Evolutionary conservation across 495 filamentous ascomycete genomes (phyloP).

Genomic region (Penicillium lagena): DNA sequence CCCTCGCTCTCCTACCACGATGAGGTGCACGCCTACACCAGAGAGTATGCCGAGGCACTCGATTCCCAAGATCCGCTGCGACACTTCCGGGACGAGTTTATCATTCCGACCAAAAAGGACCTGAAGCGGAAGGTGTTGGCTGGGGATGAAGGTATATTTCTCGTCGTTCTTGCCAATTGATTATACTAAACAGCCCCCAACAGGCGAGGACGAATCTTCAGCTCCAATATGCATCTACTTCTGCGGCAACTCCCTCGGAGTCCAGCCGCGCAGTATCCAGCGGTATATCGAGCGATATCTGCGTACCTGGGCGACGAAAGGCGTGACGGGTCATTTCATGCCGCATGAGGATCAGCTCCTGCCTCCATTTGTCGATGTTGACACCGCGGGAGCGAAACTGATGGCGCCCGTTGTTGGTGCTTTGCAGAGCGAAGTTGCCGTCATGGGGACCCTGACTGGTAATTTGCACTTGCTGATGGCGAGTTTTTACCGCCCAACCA

Average conservation of each 20-base stretch:
- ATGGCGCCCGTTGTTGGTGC: constrained; percentile 89
- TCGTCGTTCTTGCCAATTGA: not conserved
- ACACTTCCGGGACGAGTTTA: constrained; percentile 68
- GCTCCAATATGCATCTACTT: constrained; percentile 66
- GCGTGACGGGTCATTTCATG: constrained; percentile 90
- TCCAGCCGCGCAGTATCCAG: constrained; percentile 71
- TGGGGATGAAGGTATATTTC: constrained; percentile 25
- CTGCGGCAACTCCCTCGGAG: constrained; percentile 93
- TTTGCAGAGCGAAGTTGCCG: constrained; percentile 67
- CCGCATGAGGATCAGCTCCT: constrained; percentile 69
- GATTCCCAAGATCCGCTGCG: constrained; percentile 66
- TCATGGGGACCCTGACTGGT: constrained; percentile 90
- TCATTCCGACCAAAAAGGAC: constrained; percentile 75
- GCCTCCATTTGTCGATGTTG: constrained; percentile 75
- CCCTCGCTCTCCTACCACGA: constrained; percentile 30
- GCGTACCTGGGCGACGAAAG: constrained; percentile 82
- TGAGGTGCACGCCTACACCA: constrained; percentile 32
- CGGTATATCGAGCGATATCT: constrained; percentile 73
- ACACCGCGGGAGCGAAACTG: constrained; percentile 60
- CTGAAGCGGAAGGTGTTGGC: constrained; percentile 60
- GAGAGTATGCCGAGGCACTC: constrained; percentile 55
- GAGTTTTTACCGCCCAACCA: constrained; percentile 79
- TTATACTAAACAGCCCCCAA: not conserved
- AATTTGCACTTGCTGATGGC: constrained; percentile 90
- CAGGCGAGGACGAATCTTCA: constrained; percentile 28